These are phyloP conservation scores for Carex parvula DNA, from an alignment of 176 grass and related monocot species.

Conservation along the genomic window DNA sequence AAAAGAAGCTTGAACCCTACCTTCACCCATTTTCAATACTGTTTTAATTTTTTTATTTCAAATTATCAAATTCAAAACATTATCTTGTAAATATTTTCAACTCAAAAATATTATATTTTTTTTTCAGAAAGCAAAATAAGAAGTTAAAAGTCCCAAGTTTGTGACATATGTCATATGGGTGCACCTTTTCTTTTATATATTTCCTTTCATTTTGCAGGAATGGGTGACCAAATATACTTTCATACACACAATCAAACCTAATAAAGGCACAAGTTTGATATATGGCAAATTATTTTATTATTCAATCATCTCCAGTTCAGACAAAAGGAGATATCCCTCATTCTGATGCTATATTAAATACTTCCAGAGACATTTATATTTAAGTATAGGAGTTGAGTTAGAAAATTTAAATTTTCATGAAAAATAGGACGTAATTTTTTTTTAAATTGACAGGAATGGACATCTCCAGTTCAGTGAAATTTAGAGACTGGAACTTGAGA, in stretches of 20 bases:
- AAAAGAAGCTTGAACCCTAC: no score
- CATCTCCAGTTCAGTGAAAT: background rate
- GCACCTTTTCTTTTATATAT: background rate
- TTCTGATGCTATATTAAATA: background rate
- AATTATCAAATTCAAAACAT: background rate
- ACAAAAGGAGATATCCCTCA: background rate
- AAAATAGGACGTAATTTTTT: background rate
- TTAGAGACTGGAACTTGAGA: background rate
- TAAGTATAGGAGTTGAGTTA: no score
- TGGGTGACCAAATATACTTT: constrained; percentile 13
- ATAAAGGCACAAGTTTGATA: constrained; percentile 21
- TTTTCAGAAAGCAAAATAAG: background rate
- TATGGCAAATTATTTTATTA: constrained; percentile 5
- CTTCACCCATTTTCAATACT: no score
- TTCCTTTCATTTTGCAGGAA: background rate
- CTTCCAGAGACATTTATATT: no score
- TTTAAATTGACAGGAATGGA: background rate
- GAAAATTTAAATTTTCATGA: no score
- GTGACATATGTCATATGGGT: background rate
- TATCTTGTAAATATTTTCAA: background rate
- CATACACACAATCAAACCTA: constrained; percentile 23
- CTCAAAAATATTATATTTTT: background rate
- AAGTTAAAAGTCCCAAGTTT: background rate
- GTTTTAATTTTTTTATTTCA: background rate
- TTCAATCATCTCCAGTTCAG: background rate